These are phyloP conservation scores for Candida adriatica DNA, from an alignment of 805 yeast genomes.

Conservation along the genomic window DNA sequence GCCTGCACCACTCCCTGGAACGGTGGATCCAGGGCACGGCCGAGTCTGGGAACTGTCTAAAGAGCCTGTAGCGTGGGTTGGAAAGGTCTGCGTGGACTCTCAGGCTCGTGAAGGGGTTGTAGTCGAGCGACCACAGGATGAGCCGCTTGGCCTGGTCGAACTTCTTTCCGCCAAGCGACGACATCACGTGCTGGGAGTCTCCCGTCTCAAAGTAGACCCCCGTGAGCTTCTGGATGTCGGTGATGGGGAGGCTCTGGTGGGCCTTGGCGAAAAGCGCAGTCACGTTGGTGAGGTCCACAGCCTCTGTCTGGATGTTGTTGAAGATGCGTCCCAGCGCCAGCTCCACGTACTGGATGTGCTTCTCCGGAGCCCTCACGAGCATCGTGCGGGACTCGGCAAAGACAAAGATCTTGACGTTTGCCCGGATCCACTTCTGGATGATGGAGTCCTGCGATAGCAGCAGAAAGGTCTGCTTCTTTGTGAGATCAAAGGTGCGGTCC, in stretches of 20 bases:
- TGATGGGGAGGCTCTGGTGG: slow-evolving; percentile 13
- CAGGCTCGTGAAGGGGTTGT: slow-evolving; percentile 17
- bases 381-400: slow-evolving; percentile 16
- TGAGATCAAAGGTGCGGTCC: slow-evolving; percentile 16
- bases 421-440: slow-evolving; percentile 21
- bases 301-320: slow-evolving; percentile 9
- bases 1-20: slow-evolving; percentile 16
- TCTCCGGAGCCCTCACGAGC: slow-evolving; percentile 17
- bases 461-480: slow-evolving; percentile 16
- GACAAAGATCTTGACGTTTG: slow-evolving; percentile 20
- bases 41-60: slow-evolving; percentile 9
- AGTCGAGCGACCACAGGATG: slow-evolving; percentile 21
- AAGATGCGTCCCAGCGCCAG: slow-evolving; percentile 15
- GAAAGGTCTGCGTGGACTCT: slow-evolving; percentile 9
- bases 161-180: slow-evolving; percentile 15
- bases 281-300: slow-evolving; percentile 14
- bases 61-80: slow-evolving; percentile 4
- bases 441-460: slow-evolving; percentile 15
- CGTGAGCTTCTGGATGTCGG: slow-evolving; percentile 19
- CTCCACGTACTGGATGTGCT: slow-evolving; percentile 22
- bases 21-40: slow-evolving; percentile 23
- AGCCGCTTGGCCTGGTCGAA: slow-evolving; percentile 19
- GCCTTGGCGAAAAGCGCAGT: slow-evolving; percentile 6
- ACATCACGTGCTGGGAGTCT: slow-evolving; percentile 11
- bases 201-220: slow-evolving; percentile 19